Conservation (phyloP, 768 basidiomycete genomes). For the Kwoniella newhampshirensis region DNA sequence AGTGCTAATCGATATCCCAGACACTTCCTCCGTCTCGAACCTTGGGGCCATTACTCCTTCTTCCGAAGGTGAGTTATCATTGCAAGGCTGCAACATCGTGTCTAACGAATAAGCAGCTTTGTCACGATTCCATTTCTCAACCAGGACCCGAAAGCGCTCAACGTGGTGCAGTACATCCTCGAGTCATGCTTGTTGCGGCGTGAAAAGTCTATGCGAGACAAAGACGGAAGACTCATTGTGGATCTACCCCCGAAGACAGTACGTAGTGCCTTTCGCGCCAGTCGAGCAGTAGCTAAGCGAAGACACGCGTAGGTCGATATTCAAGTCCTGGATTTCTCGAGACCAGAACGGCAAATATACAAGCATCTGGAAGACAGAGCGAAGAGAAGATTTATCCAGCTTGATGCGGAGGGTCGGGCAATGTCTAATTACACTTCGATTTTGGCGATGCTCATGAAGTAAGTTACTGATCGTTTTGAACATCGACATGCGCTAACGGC, state of each 20-base stretch:
- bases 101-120: conserved; percentile 59
- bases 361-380: conserved; percentile 77
- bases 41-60: conserved; percentile 59
- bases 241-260: conserved; percentile 84
- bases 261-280: conserved; percentile 1
- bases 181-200: conserved; percentile 82
- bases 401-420: conserved; percentile 81
- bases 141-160: conserved; percentile 86
- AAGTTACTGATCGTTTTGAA: conserved; percentile 37
- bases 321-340: conserved; percentile 75
- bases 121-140: conserved; percentile 89
- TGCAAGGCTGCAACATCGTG: not conserved
- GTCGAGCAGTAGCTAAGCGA: conserved; percentile 8
- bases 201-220: conserved; percentile 90
- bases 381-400: conserved; percentile 74
- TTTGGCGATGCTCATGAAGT: conserved; percentile 94
- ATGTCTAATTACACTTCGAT: conserved; percentile 61
- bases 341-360: conserved; percentile 81
- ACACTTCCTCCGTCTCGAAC: conserved; percentile 54
- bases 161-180: conserved; percentile 90
- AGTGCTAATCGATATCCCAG: conserved; percentile 16
- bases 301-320: conserved; percentile 60
- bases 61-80: conserved; percentile 67
- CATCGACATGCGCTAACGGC: not conserved
- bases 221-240: conserved; percentile 80